A percentile compares a stretch with the other conserved stretches of the same genome.
phyloP scores from a whole-genome alignment of 208 protist genomes.

The Endotrypanum monterogeii region DNA sequence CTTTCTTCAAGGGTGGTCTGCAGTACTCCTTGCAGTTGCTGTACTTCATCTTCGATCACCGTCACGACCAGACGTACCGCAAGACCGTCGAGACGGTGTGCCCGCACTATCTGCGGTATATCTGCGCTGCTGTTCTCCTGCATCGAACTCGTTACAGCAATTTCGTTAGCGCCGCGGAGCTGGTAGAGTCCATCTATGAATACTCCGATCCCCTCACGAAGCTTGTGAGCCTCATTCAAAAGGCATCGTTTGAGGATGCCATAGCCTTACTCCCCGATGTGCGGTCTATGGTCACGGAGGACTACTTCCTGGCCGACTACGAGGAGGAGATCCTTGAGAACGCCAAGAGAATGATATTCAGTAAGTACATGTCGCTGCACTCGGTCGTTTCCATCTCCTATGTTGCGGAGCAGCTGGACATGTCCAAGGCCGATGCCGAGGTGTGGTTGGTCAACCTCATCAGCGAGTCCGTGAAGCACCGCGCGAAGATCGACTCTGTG shows the following conservation, averaged over 20 bases:
- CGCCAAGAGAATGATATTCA: constrained; percentile 85
- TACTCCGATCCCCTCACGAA: constrained; percentile 90
- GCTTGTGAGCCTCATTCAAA: constrained; percentile 73
- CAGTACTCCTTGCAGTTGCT: constrained; percentile 81
- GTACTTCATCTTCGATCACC: constrained; percentile 84
- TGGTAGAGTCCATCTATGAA: constrained; percentile 77
- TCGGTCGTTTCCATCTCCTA: constrained; percentile 85
- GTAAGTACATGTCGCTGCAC: constrained; percentile 86
- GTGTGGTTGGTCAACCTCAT: constrained; percentile 92
- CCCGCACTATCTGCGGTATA: constrained; percentile 91
- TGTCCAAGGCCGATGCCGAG: constrained; percentile 77
- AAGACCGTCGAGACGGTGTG: constrained; percentile 86
- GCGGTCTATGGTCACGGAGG: constrained; percentile 46
- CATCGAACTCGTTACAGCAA: constrained; percentile 76
- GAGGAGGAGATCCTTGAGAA: constrained; percentile 75
- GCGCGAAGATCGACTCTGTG: constrained; percentile 92
- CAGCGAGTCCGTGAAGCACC: constrained; percentile 85
- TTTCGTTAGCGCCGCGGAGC: constrained; percentile 63
- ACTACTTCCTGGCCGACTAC: constrained; percentile 87
- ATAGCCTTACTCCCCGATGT: constrained; percentile 79
- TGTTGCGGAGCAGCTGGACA: constrained; percentile 79
- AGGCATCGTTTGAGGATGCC: constrained; percentile 78
- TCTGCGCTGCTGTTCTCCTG: constrained; percentile 84
- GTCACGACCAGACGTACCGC: constrained; percentile 71
- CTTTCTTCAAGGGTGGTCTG: constrained; percentile 90